Evolutionary conservation across 192 early-diverging fungal genomes (phyloP).

Genomic region (Backusella morwellensis): DNA sequence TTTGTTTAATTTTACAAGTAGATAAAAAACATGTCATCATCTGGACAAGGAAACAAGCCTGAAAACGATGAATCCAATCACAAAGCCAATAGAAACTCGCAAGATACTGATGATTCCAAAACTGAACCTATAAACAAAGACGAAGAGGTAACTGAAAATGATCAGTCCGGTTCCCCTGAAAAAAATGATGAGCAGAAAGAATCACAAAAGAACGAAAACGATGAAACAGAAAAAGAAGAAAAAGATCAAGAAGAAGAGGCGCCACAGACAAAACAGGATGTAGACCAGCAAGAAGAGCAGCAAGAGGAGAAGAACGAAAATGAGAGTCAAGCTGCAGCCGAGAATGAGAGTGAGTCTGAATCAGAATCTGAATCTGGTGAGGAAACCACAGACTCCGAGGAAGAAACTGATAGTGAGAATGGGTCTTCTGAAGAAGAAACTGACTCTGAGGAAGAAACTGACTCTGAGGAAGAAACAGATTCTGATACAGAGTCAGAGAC

Average conservation of each 20-base stretch:
- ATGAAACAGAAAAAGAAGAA: background rate
- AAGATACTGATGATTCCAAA: background rate
- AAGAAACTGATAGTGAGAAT: background rate
- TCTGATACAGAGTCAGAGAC: background rate
- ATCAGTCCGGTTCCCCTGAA: background rate
- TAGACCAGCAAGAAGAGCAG: background rate
- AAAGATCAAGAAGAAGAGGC: background rate
- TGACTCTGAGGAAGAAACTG: too few relatives aligned
- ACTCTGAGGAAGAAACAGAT: background rate
- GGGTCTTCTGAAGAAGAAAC: background rate
- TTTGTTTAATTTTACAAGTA: constrained; percentile 1
- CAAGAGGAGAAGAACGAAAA: background rate
- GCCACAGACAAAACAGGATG: background rate
- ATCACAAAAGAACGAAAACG: background rate
- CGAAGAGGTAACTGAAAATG: background rate
- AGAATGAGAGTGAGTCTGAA: background rate
- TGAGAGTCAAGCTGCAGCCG: background rate
- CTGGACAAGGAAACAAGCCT: background rate
- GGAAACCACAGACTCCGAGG: background rate
- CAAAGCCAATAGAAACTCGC: background rate
- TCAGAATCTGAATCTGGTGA: background rate
- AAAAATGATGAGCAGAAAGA: background rate
- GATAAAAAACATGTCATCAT: background rate
- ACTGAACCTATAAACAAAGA: background rate
- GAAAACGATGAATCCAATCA: background rate